Evolutionary conservation across 139 green algal species (phyloP).

Genomic region (Haematococcus lacustris): DNA sequence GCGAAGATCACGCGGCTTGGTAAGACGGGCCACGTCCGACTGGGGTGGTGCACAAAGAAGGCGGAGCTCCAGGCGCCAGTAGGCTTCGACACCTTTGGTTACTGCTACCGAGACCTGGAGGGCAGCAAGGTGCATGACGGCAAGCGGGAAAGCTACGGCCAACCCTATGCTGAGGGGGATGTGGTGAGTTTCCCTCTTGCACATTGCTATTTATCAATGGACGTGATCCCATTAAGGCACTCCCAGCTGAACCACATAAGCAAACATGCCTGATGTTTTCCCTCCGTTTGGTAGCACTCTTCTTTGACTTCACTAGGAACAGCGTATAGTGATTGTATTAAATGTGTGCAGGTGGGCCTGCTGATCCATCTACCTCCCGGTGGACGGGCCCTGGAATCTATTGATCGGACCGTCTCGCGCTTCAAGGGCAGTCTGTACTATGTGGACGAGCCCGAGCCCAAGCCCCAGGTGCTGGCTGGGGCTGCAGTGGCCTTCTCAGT

Average conservation of each 20-base stretch:
- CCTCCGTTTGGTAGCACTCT: too few species aligned
- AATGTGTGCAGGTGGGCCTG: constrained; percentile 51
- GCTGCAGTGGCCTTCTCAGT: constrained; percentile 51
- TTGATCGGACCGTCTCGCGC: constrained; percentile 46
- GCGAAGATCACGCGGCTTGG: constrained; percentile 54
- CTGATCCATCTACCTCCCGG: constrained; percentile 59
- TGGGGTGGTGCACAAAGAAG: constrained; percentile 70
- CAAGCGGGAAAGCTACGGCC: constrained; percentile 31
- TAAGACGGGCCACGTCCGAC: constrained; percentile 48
- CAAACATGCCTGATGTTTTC: too few species aligned
- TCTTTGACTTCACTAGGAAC: too few species aligned
- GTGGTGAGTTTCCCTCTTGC: constrained; percentile 8
- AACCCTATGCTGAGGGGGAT: constrained; percentile 35
- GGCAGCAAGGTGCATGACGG: constrained; percentile 63
- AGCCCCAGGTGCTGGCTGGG: constrained; percentile 21
- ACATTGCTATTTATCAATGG: too few species aligned
- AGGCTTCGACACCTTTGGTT: constrained; percentile 65
- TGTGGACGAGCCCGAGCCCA: constrained; percentile 32
- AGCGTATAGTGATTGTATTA: too few species aligned
- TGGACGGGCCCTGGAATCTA: constrained; percentile 29
- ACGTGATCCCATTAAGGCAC: too few species aligned
- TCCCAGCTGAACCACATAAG: too few species aligned
- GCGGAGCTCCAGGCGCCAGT: constrained; percentile 79
- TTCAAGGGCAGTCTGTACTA: constrained; percentile 44
- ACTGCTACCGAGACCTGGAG: constrained; percentile 65